A percentile compares a stretch with the other conserved stretches of the same genome.
Evolutionary conservation across 805 yeast genomes (phyloP).

Genomic region (Myxozyma melibiosi): DNA sequence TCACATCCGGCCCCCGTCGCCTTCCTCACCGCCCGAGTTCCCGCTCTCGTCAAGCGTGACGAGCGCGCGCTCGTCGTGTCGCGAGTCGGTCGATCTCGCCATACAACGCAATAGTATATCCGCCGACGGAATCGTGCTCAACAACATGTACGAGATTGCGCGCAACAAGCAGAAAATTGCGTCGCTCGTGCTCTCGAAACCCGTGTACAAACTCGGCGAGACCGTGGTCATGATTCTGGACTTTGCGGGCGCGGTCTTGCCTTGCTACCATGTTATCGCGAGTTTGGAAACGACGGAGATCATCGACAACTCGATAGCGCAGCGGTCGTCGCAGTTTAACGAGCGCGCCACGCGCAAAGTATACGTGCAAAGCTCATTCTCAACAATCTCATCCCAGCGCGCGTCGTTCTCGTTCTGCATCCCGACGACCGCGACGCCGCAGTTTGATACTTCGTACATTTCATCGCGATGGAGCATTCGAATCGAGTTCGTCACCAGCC

Average conservation of each 20-base stretch:
- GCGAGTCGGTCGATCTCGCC: conserved; percentile 32
- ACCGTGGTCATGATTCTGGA: conserved; percentile 46
- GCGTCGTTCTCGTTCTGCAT: conserved; percentile 39
- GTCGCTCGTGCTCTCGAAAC: conserved; percentile 45
- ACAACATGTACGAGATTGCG: conserved; percentile 45
- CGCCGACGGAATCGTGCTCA: conserved; percentile 27
- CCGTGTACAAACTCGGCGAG: conserved; percentile 42
- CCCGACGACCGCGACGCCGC: conserved; percentile 44
- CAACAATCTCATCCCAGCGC: conserved; percentile 34
- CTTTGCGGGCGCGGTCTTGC: conserved; percentile 39
- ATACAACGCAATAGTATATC: conserved; percentile 28
- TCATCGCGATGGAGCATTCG: conserved; percentile 41
- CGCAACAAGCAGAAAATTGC: conserved; percentile 49
- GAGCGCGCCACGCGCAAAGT: conserved; percentile 37
- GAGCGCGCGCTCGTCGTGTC: conserved; percentile 20
- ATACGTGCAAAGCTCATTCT: conserved; percentile 35
- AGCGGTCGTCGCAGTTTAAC: conserved; percentile 34
- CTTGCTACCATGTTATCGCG: conserved; percentile 47
- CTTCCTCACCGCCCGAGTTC: conserved; percentile 27
- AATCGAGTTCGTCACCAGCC: conserved; percentile 40
- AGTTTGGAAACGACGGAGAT: conserved; percentile 45
- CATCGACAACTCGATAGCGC: conserved; percentile 38
- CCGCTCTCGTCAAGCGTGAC: not conserved
- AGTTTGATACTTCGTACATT: conserved; percentile 40
- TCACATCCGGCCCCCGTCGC: conserved; percentile 25